Base-by-base conservation (phyloP, 352 stramenopile species). In the Phytophthora agathidicida region DNA sequence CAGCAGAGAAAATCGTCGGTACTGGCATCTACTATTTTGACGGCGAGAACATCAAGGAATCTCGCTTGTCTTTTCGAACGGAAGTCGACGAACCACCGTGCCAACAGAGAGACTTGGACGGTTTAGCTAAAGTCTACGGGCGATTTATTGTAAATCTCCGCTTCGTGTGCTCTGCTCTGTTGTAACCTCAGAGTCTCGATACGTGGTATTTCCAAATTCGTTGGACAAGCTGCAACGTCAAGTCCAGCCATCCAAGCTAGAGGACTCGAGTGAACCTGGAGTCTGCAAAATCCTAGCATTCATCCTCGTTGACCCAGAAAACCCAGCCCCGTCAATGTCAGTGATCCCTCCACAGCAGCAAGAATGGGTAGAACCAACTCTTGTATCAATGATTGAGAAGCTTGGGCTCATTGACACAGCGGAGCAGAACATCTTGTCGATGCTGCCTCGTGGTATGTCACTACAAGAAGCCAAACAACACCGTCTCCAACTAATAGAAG, bases 11-110 rank as follows among this genome's bases (percentile, higher is more conserved):
- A 10, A 85, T 88, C 38, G 42, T 79, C n/a, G 70, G 69, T 3
- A 82, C 70, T 16, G 72, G 66, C 3, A 65, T 83, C 23, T 78
- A 80, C 43, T 85, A 88, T 60, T 82, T 83, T 63, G 70, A 38
- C 14, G 68, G 39, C 16, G 63, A 83, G 31, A 85, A 87, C 36
- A 66, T 84, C 41, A 75, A 60, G 13, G 50, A 71, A 16, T 83
- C 74, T n/a, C 43, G 54, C 0, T 45, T 87, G 8, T 38, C 47
- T 7, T 83, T 87, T 57, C 65, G 71, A 7, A 43, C 60, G 8
- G 55, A 61, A 39, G 58, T 75, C 5, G 31, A 72, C 0, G 67
- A 72, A 7, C 63, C 62, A 8, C 37, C 28, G 2, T 75, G 73
- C 20, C 33, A 77, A n/a, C 61, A 77, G 30, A 65, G 39, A 9